phyloP scores from a whole-genome alignment of 1,139 yeast genomes.

The Geotrichum phurueaensis region DNA sequence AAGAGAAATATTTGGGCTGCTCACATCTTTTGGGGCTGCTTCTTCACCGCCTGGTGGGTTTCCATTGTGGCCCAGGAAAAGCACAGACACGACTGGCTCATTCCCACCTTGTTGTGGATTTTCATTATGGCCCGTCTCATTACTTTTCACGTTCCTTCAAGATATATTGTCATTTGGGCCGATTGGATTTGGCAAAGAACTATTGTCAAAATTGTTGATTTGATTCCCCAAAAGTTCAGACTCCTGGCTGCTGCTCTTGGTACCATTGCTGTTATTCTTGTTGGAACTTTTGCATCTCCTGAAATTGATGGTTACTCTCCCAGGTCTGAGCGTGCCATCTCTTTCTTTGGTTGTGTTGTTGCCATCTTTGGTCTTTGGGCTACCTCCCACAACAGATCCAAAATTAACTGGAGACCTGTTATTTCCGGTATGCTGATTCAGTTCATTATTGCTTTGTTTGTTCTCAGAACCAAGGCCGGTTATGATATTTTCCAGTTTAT shows the following conservation, averaged over 20 bases:
- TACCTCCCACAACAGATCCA: constrained; percentile 45
- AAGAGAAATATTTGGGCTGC: constrained; percentile 26
- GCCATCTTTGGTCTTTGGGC: constrained; percentile 44
- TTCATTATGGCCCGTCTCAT: constrained; percentile 50
- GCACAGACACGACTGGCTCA: constrained; percentile 54
- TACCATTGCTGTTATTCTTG: constrained; percentile 42
- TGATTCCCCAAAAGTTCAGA: constrained; percentile 41
- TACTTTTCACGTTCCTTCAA: constrained; percentile 48
- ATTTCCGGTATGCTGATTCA: constrained; percentile 60
- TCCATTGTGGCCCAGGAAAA: constrained; percentile 50
- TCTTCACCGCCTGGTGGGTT: constrained; percentile 66
- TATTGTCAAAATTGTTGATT: constrained; percentile 38
- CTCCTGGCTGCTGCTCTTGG: constrained; percentile 41
- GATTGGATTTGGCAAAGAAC: constrained; percentile 42
- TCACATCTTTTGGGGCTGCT: constrained; percentile 33
- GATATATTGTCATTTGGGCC: constrained; percentile 31
- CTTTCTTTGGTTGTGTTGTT: constrained; percentile 53
- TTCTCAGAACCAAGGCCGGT: constrained; percentile 55
- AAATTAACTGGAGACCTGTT: constrained; percentile 56
- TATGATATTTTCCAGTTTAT: constrained; percentile 61
- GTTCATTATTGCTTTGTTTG: constrained; percentile 56
- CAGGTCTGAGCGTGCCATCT: constrained; percentile 52
- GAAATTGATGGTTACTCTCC: constrained; percentile 11
- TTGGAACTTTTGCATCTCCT: constrained; percentile 48
- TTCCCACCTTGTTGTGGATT: constrained; percentile 55